Base-by-base conservation (phyloP, 1,284 basidiomycete species). In the Cutaneotrichosporon mucoides region DNA sequence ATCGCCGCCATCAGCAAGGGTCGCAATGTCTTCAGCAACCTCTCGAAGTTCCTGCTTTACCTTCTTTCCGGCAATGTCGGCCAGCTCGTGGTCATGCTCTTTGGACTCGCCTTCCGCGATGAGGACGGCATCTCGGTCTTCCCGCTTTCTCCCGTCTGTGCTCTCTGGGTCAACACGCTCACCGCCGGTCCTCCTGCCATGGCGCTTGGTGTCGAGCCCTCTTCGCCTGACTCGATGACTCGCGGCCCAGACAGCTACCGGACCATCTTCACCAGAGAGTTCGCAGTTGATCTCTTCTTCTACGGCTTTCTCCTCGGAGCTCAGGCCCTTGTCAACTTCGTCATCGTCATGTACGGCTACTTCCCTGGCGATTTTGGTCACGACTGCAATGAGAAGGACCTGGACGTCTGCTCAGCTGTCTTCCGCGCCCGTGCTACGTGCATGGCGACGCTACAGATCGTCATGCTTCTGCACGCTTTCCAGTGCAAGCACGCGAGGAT, bases 81-180 rank as follows among this genome's bases (percentile, higher is more conserved):
- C 13, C 84, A 88, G 74, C 84, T 84, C 24, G 70, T 84, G 8
- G 77, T 85, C 5, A 72, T 86, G 34, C 76, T 88, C 57, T 80
- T 88, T 60, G 87, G 87, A 10, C 79, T 89, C 12, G 84, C 83
- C 1, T 88, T 88, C 79, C 81, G 84, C 66, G 86, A 88, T 67
- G 69, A 76, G 3, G 73, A 80, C 59, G 77, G 80, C 1, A 75
- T 81, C 47, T 84, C 84, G 35, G 85, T 88, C 13, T 88, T 87
- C 77, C 87, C 87, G 1, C 78, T 88, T 9, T 83, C 83, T 8
- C 86, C 86, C 13, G 81, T 88, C 40, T 84, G 82, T 38, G 84
- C 87, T 24, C 79, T 89, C 1, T 88, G 84, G 82, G 80, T 84
- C 68, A 79, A 78, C 69, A 79, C 76, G 1, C 72, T 80, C 44